Percentiles rank a stretch among this genome's conserved stretches.
These are phyloP conservation scores for Tricholoma bakamatsutake DNA, from an alignment of 768 basidiomycete species.

Conservation along the genomic window DNA sequence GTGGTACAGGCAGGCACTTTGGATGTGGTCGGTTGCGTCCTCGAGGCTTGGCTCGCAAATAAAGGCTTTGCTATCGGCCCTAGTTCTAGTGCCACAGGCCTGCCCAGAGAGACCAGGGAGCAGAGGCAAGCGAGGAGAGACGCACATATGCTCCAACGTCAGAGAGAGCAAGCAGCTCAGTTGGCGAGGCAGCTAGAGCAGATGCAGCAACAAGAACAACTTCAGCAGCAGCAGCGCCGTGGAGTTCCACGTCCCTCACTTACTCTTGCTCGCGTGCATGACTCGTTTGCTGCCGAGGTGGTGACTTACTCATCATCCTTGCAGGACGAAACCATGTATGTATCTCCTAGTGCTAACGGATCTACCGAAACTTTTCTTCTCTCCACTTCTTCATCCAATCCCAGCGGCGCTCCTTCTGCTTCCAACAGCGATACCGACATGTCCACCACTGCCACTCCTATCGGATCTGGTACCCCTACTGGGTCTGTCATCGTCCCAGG, in stretches of 20 bases:
- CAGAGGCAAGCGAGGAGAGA: slow-evolving; percentile 59
- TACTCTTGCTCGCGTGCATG: not conserved
- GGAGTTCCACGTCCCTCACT: not conserved
- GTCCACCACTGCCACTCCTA: slow-evolving; percentile 56
- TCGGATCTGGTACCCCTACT: slow-evolving; percentile 54
- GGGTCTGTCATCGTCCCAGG: slow-evolving; percentile 52
- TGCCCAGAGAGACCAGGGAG: slow-evolving; percentile 70
- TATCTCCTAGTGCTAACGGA: slow-evolving; percentile 6
- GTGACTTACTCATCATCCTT: not conserved
- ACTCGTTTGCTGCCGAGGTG: not conserved
- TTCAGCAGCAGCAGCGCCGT: slow-evolving; percentile 9
- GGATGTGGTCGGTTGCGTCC: slow-evolving; percentile 88
- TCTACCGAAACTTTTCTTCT: slow-evolving; percentile 11
- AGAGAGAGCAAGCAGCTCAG: slow-evolving; percentile 55
- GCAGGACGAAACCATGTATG: slow-evolving; percentile 20
- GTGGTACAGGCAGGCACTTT: slow-evolving; percentile 94
- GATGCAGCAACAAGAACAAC: slow-evolving; percentile 45
- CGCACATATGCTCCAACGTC: slow-evolving; percentile 48
- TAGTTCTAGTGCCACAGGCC: slow-evolving; percentile 67
- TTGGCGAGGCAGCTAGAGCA: slow-evolving; percentile 53
- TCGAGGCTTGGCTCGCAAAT: slow-evolving; percentile 88
- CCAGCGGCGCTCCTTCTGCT: slow-evolving; percentile 19
- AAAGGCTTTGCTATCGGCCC: slow-evolving; percentile 86
- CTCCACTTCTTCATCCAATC: slow-evolving; percentile 13
- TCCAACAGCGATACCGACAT: slow-evolving; percentile 54